Conservation (phyloP, 2,329 filamentous ascomycete genomes). For the Pezicula rhizophila region DNA sequence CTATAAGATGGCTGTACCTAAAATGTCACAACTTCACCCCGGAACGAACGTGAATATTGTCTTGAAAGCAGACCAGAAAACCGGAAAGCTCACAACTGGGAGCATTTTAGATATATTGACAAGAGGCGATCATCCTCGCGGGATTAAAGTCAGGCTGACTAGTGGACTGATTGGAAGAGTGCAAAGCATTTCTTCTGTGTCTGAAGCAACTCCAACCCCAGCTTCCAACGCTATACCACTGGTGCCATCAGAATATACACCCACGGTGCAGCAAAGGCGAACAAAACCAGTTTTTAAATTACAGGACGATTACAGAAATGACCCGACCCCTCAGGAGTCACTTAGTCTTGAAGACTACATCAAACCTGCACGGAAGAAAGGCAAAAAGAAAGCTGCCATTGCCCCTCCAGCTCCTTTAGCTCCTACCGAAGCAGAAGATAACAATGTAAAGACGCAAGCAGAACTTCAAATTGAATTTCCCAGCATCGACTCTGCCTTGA, state of each 20-base stretch:
- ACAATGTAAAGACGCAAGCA: neutral
- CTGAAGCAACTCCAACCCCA: neutral
- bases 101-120: conserved; percentile 23
- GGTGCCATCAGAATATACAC: no score
- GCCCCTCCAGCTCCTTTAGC: neutral
- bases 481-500: neutral
- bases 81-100: conserved; percentile 23
- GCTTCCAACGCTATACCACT: no score
- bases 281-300: neutral
- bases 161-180: conserved; percentile 26
- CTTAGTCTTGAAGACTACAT: conserved; percentile 1
- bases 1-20: conserved; percentile 14
- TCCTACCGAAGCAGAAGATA: neutral
- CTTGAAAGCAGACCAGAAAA: conserved; percentile 25
- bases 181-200: conserved; percentile 13
- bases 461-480: neutral
- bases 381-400: neutral
- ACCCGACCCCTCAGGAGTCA: neutral
- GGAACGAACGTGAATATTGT: conserved; percentile 24
- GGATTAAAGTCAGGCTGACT: conserved; percentile 26
- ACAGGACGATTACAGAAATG: neutral
- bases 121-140: conserved; percentile 24
- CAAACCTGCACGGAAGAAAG: neutral
- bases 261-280: no score
- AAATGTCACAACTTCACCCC: conserved; percentile 15